Evolutionary conservation across 257 asterid species (phyloP).

Genomic region (Jacaranda copaia): DNA sequence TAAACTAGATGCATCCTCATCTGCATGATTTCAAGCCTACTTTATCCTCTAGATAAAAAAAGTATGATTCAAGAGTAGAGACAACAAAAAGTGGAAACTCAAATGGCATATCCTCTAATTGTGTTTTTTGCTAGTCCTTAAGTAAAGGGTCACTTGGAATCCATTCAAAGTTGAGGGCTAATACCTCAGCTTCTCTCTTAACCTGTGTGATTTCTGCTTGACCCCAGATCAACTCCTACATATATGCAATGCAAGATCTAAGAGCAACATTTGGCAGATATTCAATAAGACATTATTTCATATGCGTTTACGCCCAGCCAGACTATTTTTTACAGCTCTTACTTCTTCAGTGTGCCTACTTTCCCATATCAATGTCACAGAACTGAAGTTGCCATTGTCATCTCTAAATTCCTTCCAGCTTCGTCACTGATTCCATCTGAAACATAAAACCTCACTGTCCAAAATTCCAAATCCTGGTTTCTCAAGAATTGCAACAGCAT

Average conservation of each 20-base stretch:
- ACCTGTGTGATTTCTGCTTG: background rate
- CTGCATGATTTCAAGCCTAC: background rate
- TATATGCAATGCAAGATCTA: background rate
- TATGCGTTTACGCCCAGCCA: background rate
- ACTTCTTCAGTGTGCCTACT: background rate
- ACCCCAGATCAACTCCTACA: background rate
- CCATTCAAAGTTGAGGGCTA: no score
- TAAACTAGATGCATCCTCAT: background rate
- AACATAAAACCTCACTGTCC: background rate
- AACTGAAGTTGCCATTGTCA: background rate
- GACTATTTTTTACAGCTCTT: background rate
- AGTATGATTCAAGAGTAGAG: slow-evolving; percentile 10
- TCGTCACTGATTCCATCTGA: background rate
- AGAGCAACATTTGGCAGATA: background rate
- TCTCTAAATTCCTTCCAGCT: background rate
- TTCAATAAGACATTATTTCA: background rate
- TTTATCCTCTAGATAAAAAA: background rate
- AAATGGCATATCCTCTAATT: background rate
- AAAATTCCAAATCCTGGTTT: slow-evolving; percentile 20
- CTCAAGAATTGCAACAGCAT: slow-evolving; percentile 7
- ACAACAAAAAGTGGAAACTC: background rate
- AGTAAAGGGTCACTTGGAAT: no score
- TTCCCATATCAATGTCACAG: background rate
- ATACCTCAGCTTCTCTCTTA: no score
- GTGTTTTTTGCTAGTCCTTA: no score